These are phyloP conservation scores for Pestalotiopsis sp. DNA, from an alignment of 2,329 filamentous ascomycete genomes.

Conservation along the genomic window DNA sequence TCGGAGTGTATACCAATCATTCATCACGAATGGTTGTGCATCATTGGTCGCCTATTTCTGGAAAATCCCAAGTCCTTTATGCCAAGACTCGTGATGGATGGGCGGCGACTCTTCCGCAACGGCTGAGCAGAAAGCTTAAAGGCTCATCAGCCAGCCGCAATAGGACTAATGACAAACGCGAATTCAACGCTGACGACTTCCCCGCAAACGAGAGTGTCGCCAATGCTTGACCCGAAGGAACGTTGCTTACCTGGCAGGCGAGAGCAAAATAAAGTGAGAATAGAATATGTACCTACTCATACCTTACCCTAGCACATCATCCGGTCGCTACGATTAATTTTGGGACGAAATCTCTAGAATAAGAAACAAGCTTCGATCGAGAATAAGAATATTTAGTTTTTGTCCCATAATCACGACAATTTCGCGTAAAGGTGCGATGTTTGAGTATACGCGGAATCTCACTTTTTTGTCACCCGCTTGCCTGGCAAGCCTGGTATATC, in stretches of 20 bases:
- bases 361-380: too few relatives aligned
- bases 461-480: too few relatives aligned
- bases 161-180: background rate
- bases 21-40: background rate
- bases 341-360: too few relatives aligned
- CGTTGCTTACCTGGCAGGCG: background rate
- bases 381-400: too few relatives aligned
- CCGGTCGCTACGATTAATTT: too few relatives aligned
- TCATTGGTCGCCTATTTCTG: background rate
- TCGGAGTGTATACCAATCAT: background rate
- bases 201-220: background rate
- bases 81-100: background rate
- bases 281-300: too few relatives aligned
- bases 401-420: too few relatives aligned
- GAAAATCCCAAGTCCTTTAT: background rate
- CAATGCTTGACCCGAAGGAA: background rate
- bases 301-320: too few relatives aligned
- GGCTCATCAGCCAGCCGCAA: background rate
- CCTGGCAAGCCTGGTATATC: too few relatives aligned
- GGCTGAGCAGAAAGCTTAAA: background rate
- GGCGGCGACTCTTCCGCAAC: background rate
- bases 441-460: too few relatives aligned
- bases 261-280: background rate
- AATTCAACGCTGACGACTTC: background rate
- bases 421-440: too few relatives aligned